A percentile compares a stretch with the other conserved stretches of the same genome.
phyloP scores from a whole-genome alignment of 2,329 filamentous ascomycete genomes.

The Trichophaea hybrida region DNA sequence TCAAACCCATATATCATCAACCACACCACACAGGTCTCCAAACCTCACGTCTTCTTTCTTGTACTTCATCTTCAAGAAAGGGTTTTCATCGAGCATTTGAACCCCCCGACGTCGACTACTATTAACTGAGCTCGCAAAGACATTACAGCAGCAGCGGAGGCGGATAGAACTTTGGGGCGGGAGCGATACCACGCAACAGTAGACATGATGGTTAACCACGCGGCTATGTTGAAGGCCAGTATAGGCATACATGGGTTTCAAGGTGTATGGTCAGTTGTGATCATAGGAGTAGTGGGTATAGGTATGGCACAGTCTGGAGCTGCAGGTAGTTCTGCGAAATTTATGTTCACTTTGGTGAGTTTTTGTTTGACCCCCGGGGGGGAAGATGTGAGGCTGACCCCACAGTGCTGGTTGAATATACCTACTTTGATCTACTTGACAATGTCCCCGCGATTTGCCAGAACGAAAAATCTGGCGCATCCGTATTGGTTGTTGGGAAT shows the following conservation, averaged over 20 bases:
- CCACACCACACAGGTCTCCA: background rate
- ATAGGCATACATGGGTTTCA: slow-evolving; percentile 19
- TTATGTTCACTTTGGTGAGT: slow-evolving; percentile 23
- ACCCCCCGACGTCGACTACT: background rate
- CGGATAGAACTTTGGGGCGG: background rate
- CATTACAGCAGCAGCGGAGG: background rate
- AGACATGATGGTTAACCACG: slow-evolving; percentile 18
- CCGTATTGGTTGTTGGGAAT: slow-evolving; percentile 47
- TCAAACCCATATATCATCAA: background rate
- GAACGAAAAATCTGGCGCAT: slow-evolving; percentile 47
- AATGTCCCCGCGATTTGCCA: slow-evolving; percentile 48
- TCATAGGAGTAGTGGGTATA: slow-evolving; percentile 19
- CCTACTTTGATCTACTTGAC: slow-evolving; percentile 51
- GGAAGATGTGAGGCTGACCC: background rate
- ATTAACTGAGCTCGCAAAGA: background rate
- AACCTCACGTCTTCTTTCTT: background rate
- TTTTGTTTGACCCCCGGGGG: background rate
- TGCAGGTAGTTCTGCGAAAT: slow-evolving; percentile 15
- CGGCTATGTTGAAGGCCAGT: slow-evolving; percentile 13
- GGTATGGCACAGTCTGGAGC: slow-evolving; percentile 13
- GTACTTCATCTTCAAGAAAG: background rate
- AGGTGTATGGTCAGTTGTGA: slow-evolving; percentile 18
- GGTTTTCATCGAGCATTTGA: no score
- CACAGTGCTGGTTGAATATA: slow-evolving; percentile 49
- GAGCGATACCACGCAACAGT: background rate